Evolutionary conservation across 805 yeast species (phyloP), one percentile per base, ranked within the genome.

Genomic region (Teunomyces tritomae): DNA sequence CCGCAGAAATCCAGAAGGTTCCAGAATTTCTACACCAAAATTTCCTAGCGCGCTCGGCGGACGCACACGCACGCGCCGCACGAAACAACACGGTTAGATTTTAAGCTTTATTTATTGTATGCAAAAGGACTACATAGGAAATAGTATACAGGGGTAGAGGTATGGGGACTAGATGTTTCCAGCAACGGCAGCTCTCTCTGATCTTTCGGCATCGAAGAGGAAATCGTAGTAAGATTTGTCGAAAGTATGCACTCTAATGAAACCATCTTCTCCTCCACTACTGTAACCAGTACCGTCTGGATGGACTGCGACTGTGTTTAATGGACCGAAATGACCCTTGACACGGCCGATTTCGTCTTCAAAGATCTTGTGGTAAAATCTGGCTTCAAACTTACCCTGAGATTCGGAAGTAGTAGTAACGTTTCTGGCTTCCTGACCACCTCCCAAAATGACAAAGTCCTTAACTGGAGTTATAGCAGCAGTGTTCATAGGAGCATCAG

Each of bases 211-310:
- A 65, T 91, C 97, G 64, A 88, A 91, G 65, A 84, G 84, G 73
- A 94, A 94, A 56, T 94, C 98, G 68, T 80, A 91, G 74, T 92
- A 94, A 14, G 89, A 79, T 73, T 89, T 89, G 65, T 91, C 97
- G 71, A 90, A 94, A 59, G 85, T 84, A 71, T 94, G 97, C 53
- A 94, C 80, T 74, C 99, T 89, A 53, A 94, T 87, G 62, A 82
- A 89, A 69, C 99, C 99, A 76, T 94, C 99, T 78, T 94, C 99
- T 64, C 97, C 96, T 44, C 99, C 99, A 49, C 96, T 85, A n/a
- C 95, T 91, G 67, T 87, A 94, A 43, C 92, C 85, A 29, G 86
- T 81, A 48, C 98, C 99, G 60, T 84, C 85, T 48, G 99, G 99
- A 70, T 90, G 96, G 46, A 89, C 87, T 28, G 96, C 96, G 53